phyloP scores from a whole-genome alignment of 306 rosid species.

The Citrullus colocynthis region DNA sequence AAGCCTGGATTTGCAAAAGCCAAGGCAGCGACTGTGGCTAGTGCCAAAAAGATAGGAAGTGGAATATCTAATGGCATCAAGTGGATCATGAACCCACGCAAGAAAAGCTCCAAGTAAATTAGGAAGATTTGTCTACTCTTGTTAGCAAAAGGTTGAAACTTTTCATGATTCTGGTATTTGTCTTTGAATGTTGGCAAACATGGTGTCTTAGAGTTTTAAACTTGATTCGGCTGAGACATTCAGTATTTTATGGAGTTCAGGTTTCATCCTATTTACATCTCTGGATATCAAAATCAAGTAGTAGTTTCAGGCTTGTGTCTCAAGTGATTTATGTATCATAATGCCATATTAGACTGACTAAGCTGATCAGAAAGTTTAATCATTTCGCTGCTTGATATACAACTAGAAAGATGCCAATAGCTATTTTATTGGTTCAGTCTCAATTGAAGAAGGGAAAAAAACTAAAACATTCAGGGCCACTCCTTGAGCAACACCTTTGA shows the following conservation, averaged over 20 bases:
- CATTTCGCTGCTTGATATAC: background rate
- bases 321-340: background rate
- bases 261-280: background rate
- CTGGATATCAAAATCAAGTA: background rate
- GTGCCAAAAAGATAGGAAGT: slow-evolving; percentile 46
- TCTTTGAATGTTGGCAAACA: background rate
- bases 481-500: background rate
- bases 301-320: background rate
- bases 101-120: slow-evolving; percentile 24
- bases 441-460: background rate
- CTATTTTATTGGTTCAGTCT: background rate
- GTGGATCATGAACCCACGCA: slow-evolving; percentile 74
- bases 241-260: background rate
- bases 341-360: background rate
- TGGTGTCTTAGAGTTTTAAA: background rate
- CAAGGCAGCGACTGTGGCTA: slow-evolving; percentile 39
- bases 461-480: background rate
- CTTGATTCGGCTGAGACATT: background rate
- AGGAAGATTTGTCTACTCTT: background rate
- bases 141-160: background rate
- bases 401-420: background rate
- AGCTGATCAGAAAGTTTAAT: background rate
- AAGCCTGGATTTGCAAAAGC: slow-evolving; percentile 48
- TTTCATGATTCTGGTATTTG: background rate
- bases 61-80: slow-evolving; percentile 55